Conservation (phyloP, 2,329 filamentous ascomycete species). For the Cladosporium sp. region DNA sequence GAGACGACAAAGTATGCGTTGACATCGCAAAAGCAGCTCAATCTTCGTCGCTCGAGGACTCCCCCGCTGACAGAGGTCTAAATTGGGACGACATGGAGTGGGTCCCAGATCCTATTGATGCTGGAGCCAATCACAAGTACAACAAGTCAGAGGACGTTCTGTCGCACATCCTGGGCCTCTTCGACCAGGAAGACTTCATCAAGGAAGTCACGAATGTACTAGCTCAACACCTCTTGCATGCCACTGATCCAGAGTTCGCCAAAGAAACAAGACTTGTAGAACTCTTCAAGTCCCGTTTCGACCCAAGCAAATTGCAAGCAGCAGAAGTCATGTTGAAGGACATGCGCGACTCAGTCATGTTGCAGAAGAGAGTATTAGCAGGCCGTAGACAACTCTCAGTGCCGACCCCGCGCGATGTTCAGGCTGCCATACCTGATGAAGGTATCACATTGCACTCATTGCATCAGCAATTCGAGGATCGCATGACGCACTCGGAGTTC, state of each 20-base stretch:
- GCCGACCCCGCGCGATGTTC: slow-evolving; percentile 29
- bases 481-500: slow-evolving; percentile 26
- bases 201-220: slow-evolving; percentile 88
- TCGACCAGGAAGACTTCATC: slow-evolving; percentile 91
- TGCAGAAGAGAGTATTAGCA: slow-evolving; percentile 44
- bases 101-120: slow-evolving; percentile 89
- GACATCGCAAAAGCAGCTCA: slow-evolving; percentile 66
- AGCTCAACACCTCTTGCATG: slow-evolving; percentile 69
- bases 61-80: slow-evolving; percentile 29
- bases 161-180: slow-evolving; percentile 79
- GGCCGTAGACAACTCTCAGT: slow-evolving; percentile 24
- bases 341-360: slow-evolving; percentile 71
- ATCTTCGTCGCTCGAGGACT: slow-evolving; percentile 53
- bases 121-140: slow-evolving; percentile 82
- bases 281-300: slow-evolving; percentile 82
- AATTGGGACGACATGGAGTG: slow-evolving; percentile 84
- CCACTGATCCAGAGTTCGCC: slow-evolving; percentile 61
- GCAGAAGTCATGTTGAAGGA: slow-evolving; percentile 98
- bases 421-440: slow-evolving; percentile 32
- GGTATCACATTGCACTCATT: slow-evolving; percentile 33
- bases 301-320: slow-evolving; percentile 78
- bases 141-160: slow-evolving; percentile 88
- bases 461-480: slow-evolving; percentile 24
- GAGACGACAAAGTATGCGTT: slow-evolving; percentile 51
- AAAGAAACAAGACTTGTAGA: slow-evolving; percentile 81